Evolutionary conservation across 164 flowering plant species (phyloP).

Genomic region (Platanus orientalis): DNA sequence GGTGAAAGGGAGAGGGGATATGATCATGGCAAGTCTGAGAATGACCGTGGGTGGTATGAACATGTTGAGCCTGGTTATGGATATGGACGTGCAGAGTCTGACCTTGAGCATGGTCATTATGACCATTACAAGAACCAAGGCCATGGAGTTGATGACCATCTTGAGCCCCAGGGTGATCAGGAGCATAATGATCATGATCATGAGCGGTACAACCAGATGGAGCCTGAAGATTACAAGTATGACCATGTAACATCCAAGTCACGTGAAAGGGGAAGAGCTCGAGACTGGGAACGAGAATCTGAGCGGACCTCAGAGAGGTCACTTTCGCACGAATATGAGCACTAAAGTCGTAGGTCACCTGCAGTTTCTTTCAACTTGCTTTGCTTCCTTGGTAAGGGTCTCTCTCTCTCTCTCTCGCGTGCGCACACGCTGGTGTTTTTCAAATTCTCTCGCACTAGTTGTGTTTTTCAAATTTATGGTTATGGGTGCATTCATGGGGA

Average conservation of each 20-base stretch:
- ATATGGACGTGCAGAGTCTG: conserved; percentile 17
- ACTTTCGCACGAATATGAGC: conserved; percentile 48
- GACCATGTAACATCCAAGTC: conserved; percentile 16
- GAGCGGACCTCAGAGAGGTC: conserved; percentile 51
- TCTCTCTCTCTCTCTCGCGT: no score
- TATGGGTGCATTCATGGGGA: no score
- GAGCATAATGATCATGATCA: conserved; percentile 27
- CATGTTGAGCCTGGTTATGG: conserved; percentile 17
- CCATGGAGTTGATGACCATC: conserved; percentile 30
- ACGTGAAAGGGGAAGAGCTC: conserved; percentile 30
- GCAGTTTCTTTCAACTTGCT: no score
- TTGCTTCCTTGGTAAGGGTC: no score
- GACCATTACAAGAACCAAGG: conserved; percentile 40
- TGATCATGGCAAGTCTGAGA: conserved; percentile 46
- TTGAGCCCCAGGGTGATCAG: conserved; percentile 37
- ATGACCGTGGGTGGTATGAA: conserved; percentile 35
- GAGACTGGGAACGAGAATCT: conserved; percentile 41
- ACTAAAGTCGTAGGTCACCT: conserved; percentile 12
- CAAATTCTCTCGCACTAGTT: no score
- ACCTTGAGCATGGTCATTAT: conserved; percentile 24
- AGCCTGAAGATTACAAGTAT: conserved; percentile 43
- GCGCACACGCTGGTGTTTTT: no score
- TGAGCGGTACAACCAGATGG: conserved; percentile 51
- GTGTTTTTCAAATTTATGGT: no score
- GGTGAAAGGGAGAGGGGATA: conserved; percentile 40